Evolutionary conservation across 2,329 filamentous ascomycete genomes (phyloP), one percentile per base, ranked within the genome.

Genomic region (Trichophyton mentagrophytes): DNA sequence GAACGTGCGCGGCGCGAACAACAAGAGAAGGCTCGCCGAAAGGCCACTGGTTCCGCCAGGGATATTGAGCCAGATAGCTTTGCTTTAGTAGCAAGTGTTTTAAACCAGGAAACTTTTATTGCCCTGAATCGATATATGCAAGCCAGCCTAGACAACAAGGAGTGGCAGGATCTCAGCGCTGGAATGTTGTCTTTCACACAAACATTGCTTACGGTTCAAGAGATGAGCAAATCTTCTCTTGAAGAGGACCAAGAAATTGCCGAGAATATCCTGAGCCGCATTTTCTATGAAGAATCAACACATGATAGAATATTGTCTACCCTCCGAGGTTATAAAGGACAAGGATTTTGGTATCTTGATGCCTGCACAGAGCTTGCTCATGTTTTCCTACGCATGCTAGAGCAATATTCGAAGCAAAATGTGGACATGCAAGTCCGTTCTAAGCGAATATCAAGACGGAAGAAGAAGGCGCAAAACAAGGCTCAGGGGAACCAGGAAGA

Each of bases 201-300:
- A 70, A 93, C 97, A 65, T 79, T 96, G 20, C 80, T 96, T 27
- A 96, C 91, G 0, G 87, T 97, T 1, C 90, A 96, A 68, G 89
- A 95, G 63, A 97, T 99, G 91, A 80, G 85, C 1, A 84, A 88
- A 55, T 93, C 89, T 0, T 81, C 83, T 0, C 82, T 89, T 33
- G 91, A 96, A 64, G 91, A 96, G n/a, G 89, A 99, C 66, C 88
- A 95, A 69, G 93, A 97, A 67, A 97, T 99, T 71, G 92, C 93
- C 0, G 92, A 99, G 71, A 99, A 99, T 67, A 96, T 95, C 11
- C 84, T 96, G 59, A 95, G 88, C 68, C 89, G 92, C 63, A 89
- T 99, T n/a, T 99, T 99, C 72, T 99, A 99, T 74, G 93, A 99
- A 73, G 90, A 97, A 69, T 84, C 89, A 0, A 96, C 91, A 0